Conservation (phyloP, 306 rosid species). For the Vachellia pachyceras region DNA sequence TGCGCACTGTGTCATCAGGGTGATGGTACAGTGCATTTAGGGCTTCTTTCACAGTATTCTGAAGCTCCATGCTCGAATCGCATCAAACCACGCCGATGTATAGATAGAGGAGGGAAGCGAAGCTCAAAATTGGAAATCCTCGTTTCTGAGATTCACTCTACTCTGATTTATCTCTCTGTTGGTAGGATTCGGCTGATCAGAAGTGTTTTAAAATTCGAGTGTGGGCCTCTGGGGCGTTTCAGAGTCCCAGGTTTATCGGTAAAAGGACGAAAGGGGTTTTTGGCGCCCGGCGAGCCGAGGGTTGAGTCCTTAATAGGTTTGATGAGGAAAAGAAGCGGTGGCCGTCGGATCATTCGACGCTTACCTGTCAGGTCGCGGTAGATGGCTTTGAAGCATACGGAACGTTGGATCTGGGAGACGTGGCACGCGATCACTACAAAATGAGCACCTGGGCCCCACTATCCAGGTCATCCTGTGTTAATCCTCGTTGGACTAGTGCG, state of each 20-base stretch:
- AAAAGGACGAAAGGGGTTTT: conserved; percentile 44
- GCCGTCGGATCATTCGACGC: conserved; percentile 58
- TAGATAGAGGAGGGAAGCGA: not conserved
- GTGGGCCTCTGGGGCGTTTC: not conserved
- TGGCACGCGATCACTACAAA: conserved; percentile 35
- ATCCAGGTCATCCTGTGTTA: conserved; percentile 9
- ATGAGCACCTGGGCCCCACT: conserved; percentile 38
- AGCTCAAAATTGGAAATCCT: conserved; percentile 35
- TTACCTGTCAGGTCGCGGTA: not conserved
- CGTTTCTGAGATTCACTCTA: conserved; percentile 25
- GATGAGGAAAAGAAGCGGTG: not conserved
- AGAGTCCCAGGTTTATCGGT: conserved; percentile 4
- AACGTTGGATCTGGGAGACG: conserved; percentile 38
- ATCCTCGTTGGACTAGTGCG: conserved; percentile 27
- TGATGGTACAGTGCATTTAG: conserved; percentile 98
- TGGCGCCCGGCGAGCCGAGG: conserved; percentile 62
- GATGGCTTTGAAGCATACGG: not conserved
- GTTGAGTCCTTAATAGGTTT: conserved; percentile 20
- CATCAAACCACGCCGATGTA: not conserved
- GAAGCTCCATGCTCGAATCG: conserved; percentile 83
- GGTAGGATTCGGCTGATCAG: conserved; percentile 20
- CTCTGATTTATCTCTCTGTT: conserved; percentile 17
- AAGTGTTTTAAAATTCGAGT: conserved; percentile 10
- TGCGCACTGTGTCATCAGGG: conserved; percentile 86
- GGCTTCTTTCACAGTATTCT: conserved; percentile 95